Conservation (phyloP, 2,329 filamentous ascomycete genomes). For the Beauveria varroae region DNA sequence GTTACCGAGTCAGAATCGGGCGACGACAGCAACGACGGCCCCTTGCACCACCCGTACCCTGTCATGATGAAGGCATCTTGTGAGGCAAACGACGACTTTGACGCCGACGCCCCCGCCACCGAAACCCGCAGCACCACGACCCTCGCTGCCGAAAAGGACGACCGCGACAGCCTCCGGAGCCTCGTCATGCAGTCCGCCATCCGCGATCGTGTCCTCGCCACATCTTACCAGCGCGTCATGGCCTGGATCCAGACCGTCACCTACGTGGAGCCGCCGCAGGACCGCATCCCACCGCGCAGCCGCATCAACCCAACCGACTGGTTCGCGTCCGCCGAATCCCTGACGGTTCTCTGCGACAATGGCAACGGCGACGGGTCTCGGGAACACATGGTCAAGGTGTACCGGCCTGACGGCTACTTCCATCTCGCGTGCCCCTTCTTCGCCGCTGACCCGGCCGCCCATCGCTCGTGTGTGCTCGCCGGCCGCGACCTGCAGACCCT, state of each 20-base stretch:
- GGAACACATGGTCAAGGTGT: neutral
- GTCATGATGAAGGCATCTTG: too few relatives aligned
- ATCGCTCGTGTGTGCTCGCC: neutral
- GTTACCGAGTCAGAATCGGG: neutral
- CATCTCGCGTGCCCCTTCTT: conserved; percentile 5
- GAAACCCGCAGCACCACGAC: conserved; percentile 7
- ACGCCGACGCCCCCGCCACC: neutral
- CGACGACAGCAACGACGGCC: neutral
- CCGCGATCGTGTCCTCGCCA: neutral
- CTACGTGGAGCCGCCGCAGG: neutral
- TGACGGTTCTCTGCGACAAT: neutral
- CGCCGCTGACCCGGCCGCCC: neutral
- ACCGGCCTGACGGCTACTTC: neutral
- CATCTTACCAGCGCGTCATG: neutral
- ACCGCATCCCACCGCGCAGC: neutral
- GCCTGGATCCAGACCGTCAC: neutral
- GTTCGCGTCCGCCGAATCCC: neutral
- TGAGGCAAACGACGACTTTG: neutral
- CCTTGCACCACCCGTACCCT: too few relatives aligned
- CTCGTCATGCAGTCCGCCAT: neutral
- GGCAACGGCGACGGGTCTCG: neutral
- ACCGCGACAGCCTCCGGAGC: neutral
- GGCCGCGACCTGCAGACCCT: neutral
- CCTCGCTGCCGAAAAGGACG: neutral
- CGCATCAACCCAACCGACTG: neutral